phyloP scores from a whole-genome alignment of 768 basidiomycete genomes.

The Lentinus brumalis region DNA sequence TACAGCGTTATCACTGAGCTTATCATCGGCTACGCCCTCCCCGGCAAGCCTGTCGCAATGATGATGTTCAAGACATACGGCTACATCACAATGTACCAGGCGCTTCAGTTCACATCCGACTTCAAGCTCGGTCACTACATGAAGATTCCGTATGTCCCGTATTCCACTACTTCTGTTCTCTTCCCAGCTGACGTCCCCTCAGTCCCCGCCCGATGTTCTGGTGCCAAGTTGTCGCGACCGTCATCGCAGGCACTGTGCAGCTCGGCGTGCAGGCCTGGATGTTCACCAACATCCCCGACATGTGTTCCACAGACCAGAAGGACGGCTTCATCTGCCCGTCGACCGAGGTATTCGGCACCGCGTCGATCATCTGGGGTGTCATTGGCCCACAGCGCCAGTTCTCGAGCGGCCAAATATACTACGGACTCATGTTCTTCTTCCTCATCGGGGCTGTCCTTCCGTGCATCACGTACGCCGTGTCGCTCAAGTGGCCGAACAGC shows the following conservation, averaged over 20 bases:
- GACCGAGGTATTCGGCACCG: slow-evolving; percentile 77
- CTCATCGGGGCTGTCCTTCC: slow-evolving; percentile 70
- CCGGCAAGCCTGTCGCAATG: slow-evolving; percentile 77
- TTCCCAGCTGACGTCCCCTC: neutral
- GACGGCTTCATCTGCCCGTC: slow-evolving; percentile 72
- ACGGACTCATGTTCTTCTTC: slow-evolving; percentile 72
- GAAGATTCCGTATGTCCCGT: slow-evolving; percentile 55
- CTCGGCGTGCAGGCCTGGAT: slow-evolving; percentile 80
- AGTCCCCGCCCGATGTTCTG: slow-evolving; percentile 70
- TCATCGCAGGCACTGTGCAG: slow-evolving; percentile 72
- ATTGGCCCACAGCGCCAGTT: slow-evolving; percentile 78
- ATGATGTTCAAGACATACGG: slow-evolving; percentile 90
- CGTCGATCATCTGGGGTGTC: slow-evolving; percentile 73
- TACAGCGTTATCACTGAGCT: slow-evolving; percentile 75
- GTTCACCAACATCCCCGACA: slow-evolving; percentile 66
- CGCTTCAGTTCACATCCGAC: slow-evolving; percentile 69
- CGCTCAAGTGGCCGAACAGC: slow-evolving; percentile 64
- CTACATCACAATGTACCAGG: slow-evolving; percentile 71
- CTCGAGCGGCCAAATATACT: slow-evolving; percentile 55
- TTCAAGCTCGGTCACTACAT: slow-evolving; percentile 76
- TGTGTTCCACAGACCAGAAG: slow-evolving; percentile 55
- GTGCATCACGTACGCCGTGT: slow-evolving; percentile 51
- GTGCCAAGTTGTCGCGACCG: slow-evolving; percentile 65
- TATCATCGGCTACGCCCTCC: slow-evolving; percentile 77
- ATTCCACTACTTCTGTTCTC: neutral